Evolutionary conservation across 2,329 filamentous ascomycete species (phyloP), one percentile per base, ranked within the genome.

Genomic region (Aspergillus uvarum): DNA sequence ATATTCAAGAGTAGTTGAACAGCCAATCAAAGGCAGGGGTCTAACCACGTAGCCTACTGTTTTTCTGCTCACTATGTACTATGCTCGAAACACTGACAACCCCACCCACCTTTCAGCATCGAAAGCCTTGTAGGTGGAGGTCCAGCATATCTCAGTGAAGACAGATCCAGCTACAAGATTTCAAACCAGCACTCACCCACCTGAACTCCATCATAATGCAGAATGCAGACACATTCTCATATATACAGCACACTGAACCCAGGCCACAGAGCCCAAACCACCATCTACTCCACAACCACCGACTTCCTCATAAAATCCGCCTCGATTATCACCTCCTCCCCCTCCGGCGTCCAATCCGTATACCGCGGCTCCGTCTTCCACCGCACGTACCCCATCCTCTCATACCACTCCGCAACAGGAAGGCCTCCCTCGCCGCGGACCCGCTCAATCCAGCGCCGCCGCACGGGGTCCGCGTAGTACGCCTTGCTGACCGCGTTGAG

Each of bases 341-440:
- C 62, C 19, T 67, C 61, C 5, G 63, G 38, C 14, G 56, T 26
- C 14, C 21, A 47, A 8, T 62, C 60, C 12, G 56, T 32, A 51
- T 67, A 67, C n/a, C 66, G 47, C 10, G 58, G 58, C 59, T 70
- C 65, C 12, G 63, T 63, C 59, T 71, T 72, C 70, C 69, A 72
- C 16, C 48, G 51, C 10, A 68, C 65, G 63, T 69, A 72, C 1
- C 68, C 70, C 47, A 65, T 52, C 16, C 47, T 63, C 56, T 69
- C 65, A 54, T 72, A 72, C 70, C 69, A 72, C 31, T 66, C 62
- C 48, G 61, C 51, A 3, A 63, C 60, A 31, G 63, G 62, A n/a
- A 70, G 64, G 4, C 24, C 22, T 0, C 63, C 65, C 38, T 55
- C 10, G 12, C 54, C 48, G 49, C 53, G n/a, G 0, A 62, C 12